A percentile compares a stretch with the other conserved stretches of the same genome.
These are phyloP conservation scores for Septoria linicola DNA, from an alignment of 2,329 filamentous ascomycete genomes.

Conservation along the genomic window DNA sequence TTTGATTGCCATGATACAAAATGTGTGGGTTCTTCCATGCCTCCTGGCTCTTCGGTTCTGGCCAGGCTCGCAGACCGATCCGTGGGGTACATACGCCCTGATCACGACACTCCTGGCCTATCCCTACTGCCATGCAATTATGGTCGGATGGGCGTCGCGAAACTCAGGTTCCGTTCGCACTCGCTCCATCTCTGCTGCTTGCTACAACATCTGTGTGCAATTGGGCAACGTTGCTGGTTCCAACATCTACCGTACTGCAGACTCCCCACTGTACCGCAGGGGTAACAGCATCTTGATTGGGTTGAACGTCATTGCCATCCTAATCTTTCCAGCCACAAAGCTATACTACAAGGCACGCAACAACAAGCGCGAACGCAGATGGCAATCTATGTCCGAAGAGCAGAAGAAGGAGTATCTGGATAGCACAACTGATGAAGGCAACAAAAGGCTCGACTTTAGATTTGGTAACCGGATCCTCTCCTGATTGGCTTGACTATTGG, in stretches of 20 bases:
- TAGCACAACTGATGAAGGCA: constrained; percentile 3
- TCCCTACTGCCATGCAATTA: constrained; percentile 52
- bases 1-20: constrained; percentile 49
- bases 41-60: constrained; percentile 53
- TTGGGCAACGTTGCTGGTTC: constrained; percentile 46
- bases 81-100: constrained; percentile 41
- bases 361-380: constrained; percentile 5
- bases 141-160: constrained; percentile 42
- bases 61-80: constrained; percentile 42
- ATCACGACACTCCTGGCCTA: constrained; percentile 42
- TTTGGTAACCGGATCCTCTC: not conserved
- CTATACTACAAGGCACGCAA: constrained; percentile 5
- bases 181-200: no score
- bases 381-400: not conserved
- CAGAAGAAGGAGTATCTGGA: constrained; percentile 2
- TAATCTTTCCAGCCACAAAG: constrained; percentile 1
- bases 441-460: constrained; percentile 1
- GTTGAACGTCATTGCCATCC: constrained; percentile 1
- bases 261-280: constrained; percentile 46
- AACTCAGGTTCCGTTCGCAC: no score
- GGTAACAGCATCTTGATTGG: constrained; percentile 38
- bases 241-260: constrained; percentile 50
- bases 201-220: no score
- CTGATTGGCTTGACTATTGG: not conserved
- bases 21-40: constrained; percentile 61